phyloP scores from a whole-genome alignment of 805 yeast species.

The Grigorovia transvaalensis region DNA sequence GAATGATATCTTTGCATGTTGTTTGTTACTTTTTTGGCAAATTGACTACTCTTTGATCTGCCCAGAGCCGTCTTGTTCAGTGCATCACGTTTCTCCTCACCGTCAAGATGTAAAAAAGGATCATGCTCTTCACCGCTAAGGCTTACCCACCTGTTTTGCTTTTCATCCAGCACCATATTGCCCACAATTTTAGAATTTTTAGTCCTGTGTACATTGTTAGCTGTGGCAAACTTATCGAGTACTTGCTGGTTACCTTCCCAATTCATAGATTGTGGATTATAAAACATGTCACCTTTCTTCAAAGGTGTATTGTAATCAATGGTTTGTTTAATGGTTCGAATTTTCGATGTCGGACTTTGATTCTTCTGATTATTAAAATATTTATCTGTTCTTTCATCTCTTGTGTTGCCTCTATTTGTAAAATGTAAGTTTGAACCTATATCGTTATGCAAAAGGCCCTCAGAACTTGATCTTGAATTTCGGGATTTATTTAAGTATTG shows the following conservation, averaged over 20 bases:
- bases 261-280: conserved; percentile 22
- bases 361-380: background rate
- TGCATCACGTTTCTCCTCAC: background rate
- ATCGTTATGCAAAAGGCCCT: background rate
- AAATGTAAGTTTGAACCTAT: background rate
- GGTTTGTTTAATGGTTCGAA: conserved; percentile 26
- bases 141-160: conserved; percentile 26
- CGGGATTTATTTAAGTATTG: conserved; percentile 10
- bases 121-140: conserved; percentile 21
- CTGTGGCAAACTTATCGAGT: conserved; percentile 17
- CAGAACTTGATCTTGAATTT: background rate
- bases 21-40: background rate
- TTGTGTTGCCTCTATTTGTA: background rate
- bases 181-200: conserved; percentile 21
- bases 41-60: conserved; percentile 8
- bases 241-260: conserved; percentile 25
- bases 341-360: conserved; percentile 9
- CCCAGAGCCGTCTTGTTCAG: background rate
- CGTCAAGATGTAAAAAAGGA: conserved; percentile 18
- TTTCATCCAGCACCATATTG: conserved; percentile 27
- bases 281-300: conserved; percentile 19
- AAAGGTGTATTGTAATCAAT: conserved; percentile 26
- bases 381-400: background rate
- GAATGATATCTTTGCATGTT: background rate
- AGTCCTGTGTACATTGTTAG: conserved; percentile 4